These are phyloP conservation scores for Phytophthora tubulina DNA, from an alignment of 352 stramenopile genomes.

Conservation along the genomic window DNA sequence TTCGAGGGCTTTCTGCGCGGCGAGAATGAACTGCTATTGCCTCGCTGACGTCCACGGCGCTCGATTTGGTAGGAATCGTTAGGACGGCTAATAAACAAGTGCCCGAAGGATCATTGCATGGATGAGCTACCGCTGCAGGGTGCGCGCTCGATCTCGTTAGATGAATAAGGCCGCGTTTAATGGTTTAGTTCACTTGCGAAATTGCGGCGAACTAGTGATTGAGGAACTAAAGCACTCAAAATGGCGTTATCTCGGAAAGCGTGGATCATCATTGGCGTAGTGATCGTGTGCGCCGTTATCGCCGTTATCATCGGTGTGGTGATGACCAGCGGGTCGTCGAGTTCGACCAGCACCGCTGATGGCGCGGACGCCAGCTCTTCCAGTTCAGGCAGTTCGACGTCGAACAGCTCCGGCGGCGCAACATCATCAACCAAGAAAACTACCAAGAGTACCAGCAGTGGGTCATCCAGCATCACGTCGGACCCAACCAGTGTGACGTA, in stretches of 20 bases:
- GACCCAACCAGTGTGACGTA: constrained; percentile 44
- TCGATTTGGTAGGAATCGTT: constrained; percentile 21
- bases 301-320: constrained; percentile 51
- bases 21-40: too few relatives aligned
- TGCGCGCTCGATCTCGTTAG: constrained; percentile 5
- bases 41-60: background rate
- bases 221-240: background rate
- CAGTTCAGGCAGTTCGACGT: constrained; percentile 13
- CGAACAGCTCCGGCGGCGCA: constrained; percentile 14
- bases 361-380: constrained; percentile 19
- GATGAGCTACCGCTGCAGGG: background rate
- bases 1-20: too few relatives aligned
- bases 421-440: constrained; percentile 29
- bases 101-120: constrained; percentile 17
- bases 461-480: constrained; percentile 38
- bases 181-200: constrained; percentile 19
- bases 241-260: constrained; percentile 36
- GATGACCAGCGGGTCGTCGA: constrained; percentile 27
- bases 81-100: constrained; percentile 14
- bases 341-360: constrained; percentile 35
- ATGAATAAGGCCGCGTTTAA: background rate
- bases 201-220: constrained; percentile 11
- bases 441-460: constrained; percentile 27
- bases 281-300: constrained; percentile 53
- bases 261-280: constrained; percentile 46